These are phyloP conservation scores for Alternaria incomplexa DNA, from an alignment of 2,329 filamentous ascomycete species.

Conservation along the genomic window DNA sequence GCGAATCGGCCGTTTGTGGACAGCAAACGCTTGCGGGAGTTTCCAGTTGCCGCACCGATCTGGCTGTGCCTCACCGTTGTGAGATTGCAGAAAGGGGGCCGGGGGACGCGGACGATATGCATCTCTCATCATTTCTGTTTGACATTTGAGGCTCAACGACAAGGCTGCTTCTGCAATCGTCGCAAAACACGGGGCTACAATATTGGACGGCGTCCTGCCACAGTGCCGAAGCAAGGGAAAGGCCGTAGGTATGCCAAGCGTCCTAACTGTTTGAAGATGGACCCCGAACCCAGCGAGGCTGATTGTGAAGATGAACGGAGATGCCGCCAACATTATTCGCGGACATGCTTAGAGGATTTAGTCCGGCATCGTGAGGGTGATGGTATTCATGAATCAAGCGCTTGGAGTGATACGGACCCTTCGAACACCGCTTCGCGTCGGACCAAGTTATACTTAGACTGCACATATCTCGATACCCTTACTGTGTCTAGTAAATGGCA, in stretches of 20 bases:
- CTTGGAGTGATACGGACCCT: background rate
- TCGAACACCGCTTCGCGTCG: background rate
- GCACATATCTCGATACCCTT: background rate
- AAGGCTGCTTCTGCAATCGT: background rate
- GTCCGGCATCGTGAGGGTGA: background rate
- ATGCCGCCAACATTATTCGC: conserved; percentile 1
- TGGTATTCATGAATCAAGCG: background rate
- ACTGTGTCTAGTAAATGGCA: background rate
- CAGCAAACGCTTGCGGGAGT: conserved; percentile 5
- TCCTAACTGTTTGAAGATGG: conserved; percentile 9
- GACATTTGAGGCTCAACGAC: background rate
- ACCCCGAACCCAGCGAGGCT: background rate
- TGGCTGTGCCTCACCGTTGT: conserved; percentile 12
- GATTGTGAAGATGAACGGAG: background rate
- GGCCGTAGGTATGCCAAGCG: conserved; percentile 5
- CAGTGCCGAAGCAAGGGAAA: conserved; percentile 6
- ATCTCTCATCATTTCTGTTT: background rate
- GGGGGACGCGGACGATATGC: conserved; percentile 1
- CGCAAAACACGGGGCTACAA: background rate
- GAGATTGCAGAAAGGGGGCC: conserved; percentile 9
- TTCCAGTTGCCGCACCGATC: conserved; percentile 8
- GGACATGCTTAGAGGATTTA: background rate
- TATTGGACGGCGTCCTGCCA: background rate
- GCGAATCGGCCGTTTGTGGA: conserved; percentile 2
- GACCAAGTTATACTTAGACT: background rate